Evolutionary conservation across 1,139 yeast genomes (phyloP), one percentile per base, ranked within the genome.

Genomic region (Arxiozyma telluris): DNA sequence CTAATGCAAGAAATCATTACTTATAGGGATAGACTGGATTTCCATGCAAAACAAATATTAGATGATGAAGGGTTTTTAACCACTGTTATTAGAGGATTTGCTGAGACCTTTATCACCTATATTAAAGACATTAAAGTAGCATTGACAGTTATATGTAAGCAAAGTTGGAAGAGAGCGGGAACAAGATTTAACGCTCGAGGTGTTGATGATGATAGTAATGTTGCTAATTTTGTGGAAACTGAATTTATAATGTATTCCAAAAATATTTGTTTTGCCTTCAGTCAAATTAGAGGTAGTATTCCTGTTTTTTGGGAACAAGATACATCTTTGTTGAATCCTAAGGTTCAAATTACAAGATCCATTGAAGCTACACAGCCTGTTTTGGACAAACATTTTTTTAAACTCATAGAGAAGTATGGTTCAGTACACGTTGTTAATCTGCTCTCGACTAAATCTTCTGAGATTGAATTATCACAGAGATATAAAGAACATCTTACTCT

Each of bases 271-370:
- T 89, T 81, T 67, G 82, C 97, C 4, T 91, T 84, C 67, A 81
- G 86, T 1, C 96, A 90, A 69, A 81, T 94, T 21, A 77, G 99
- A 68, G 99, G 99, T 5, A 87, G 96, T 18, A 93, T 93, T 2
- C 98, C 99, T 0, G 79, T 94, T 0, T 94, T 94, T 65, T 94
- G 98, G 98, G 98, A 94, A 68, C 98, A 94, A 69, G 98, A 91
- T 63, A 83, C 94, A 1, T 73, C 83, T 17, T 66, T 83, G 50
- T 84, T 94, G 18, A 84, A 84, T 60, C 91, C 93, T 20, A 93
- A 91, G 67, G 90, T 93, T 51, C 87, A 87, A 46, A 78, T 94
- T n/a, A 90, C 97, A 0, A 76, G 98, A 61, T 87, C 96, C 1
- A 71, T 80, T 34, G 98, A 90, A 59, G 98, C 98, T 0, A 84